Base-by-base conservation (phyloP, 1,284 basidiomycete species). In the Rhodotorula sp. region DNA sequence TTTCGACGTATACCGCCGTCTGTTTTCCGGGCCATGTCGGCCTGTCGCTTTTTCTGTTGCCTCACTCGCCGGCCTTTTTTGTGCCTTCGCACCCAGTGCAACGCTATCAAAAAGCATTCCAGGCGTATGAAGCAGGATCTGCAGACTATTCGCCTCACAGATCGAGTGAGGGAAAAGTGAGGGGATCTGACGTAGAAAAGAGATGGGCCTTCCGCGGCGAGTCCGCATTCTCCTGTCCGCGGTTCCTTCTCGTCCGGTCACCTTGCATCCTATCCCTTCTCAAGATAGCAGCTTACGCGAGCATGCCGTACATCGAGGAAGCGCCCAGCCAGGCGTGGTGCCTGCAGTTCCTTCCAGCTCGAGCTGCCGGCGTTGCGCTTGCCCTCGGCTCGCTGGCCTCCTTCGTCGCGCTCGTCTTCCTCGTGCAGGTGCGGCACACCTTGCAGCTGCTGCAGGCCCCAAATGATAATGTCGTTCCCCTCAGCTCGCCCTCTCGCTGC, bases 381-480 rank as follows among this genome's bases (percentile, higher is more conserved):
- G 57, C 48, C 0, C 21, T 66, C 2, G 34, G 46, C 7, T 45
- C 25, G 10, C 4, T 60, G 0, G 50, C 50, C 14, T 52, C 41
- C 5, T 48, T 49, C 23, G 50, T 53, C 17, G 27, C 57, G 0
- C 14, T 66, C 21, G 42, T 42, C 21, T 21, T 61, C 4, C 21
- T 60, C 3, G 23, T 53, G 1, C 27, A 34, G 16, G 65, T 66
- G 16, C 54, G 63, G 19, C 10, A 5, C 3, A 4, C 27, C 4
- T 7, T 1, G 12, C 1, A 25, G 0, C 9, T 4, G 23, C 7
- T 7, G 13, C 4, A 4, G 23, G 13, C n/a, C 2, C 7, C 14
- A 25, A 5, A 25, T 42, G 42, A 49, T 23, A 4, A 14, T 21
- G 0, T 4, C 4, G 0, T 3, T 5, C 3, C 17, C 12, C 2